phyloP scores from a whole-genome alignment of 2,329 filamentous ascomycete species.

The Penicillium decumbens region DNA sequence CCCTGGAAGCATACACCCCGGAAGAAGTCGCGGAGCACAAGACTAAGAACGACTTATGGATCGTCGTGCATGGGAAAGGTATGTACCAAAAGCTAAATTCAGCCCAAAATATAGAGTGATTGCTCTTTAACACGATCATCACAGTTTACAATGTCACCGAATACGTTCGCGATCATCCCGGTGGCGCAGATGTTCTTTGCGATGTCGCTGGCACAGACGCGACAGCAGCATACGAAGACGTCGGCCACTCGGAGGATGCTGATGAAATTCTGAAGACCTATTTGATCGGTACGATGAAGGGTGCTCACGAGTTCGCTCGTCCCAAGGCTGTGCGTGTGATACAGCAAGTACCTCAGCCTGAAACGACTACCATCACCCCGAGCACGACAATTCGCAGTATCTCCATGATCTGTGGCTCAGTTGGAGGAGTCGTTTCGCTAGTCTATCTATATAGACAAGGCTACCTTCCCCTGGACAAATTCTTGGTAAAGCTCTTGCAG shows the following conservation, averaged over 20 bases:
- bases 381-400: not conserved
- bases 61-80: slow-evolving; percentile 54
- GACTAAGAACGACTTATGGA: slow-evolving; percentile 48
- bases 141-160: slow-evolving; percentile 57
- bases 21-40: slow-evolving; percentile 47
- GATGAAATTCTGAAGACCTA: slow-evolving; percentile 39
- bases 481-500: not conserved
- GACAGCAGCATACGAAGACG: slow-evolving; percentile 42
- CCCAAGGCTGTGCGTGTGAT: slow-evolving; percentile 21
- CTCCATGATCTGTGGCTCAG: not conserved
- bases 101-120: not conserved
- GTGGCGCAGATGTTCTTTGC: slow-evolving; percentile 39
- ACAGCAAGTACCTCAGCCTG: slow-evolving; percentile 6
- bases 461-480: not conserved
- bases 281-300: slow-evolving; percentile 35
- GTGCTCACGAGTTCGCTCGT: slow-evolving; percentile 16
- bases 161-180: slow-evolving; percentile 57
- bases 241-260: slow-evolving; percentile 47
- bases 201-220: slow-evolving; percentile 43
- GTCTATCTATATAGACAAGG: not conserved
- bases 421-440: not conserved
- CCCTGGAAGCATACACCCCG: slow-evolving; percentile 14
- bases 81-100: not conserved
- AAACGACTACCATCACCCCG: not conserved
- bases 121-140: not conserved